A percentile compares a stretch with the other conserved stretches of the same genome.
Conservation (phyloP, 495 filamentous ascomycete genomes). For the Cercophora samala region DNA sequence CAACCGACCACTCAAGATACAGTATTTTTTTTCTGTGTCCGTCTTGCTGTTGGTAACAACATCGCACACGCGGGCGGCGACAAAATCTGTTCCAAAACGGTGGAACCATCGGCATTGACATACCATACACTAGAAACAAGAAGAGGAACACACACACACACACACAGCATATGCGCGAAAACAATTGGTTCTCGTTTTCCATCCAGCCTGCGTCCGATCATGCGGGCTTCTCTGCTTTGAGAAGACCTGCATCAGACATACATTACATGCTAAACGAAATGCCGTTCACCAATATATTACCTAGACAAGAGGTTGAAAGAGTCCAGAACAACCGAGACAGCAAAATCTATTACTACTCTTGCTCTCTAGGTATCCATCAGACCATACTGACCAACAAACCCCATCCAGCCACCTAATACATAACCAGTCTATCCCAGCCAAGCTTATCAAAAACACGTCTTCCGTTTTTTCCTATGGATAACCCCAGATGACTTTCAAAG, state of each 20-base stretch:
- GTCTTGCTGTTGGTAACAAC: background rate
- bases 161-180: background rate
- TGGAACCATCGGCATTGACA: constrained; percentile 6
- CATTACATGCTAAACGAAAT: background rate
- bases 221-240: background rate
- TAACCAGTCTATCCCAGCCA: background rate
- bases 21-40: background rate
- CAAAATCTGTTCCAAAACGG: background rate
- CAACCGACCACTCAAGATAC: constrained; percentile 3
- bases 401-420: background rate
- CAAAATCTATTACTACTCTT: background rate
- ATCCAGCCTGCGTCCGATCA: background rate
- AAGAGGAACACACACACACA: no score
- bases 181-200: background rate
- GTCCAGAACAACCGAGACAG: background rate
- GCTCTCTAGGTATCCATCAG: no score
- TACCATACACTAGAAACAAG: background rate
- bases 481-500: background rate
- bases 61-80: background rate
- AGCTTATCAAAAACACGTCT: background rate
- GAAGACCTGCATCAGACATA: background rate
- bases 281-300: background rate
- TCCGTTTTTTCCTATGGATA: background rate
- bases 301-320: background rate
- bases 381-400: background rate